Conservation (phyloP, 192 early-diverging fungal species). For the Phycomyces blakesleeanus region DNA sequence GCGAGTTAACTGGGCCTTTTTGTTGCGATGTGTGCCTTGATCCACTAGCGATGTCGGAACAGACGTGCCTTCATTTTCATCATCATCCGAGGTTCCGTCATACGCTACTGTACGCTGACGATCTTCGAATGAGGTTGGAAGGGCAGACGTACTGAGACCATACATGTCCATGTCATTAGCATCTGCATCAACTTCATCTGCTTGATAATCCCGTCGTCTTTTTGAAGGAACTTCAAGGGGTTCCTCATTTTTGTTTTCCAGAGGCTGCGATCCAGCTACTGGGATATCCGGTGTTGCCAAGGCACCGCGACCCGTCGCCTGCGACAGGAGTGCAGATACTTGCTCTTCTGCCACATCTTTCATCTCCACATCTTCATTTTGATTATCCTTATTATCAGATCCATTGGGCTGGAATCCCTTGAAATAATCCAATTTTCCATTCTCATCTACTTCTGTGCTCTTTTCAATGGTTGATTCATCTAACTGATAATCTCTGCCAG, state of each 20-base stretch:
- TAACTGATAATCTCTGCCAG: constrained; percentile 70
- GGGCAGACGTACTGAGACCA: constrained; percentile 41
- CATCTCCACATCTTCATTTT: constrained; percentile 22
- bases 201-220: constrained; percentile 18
- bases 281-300: not conserved
- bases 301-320: not conserved
- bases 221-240: constrained; percentile 10
- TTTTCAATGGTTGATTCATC: constrained; percentile 32
- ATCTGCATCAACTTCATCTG: constrained; percentile 36
- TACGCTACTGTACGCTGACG: constrained; percentile 40
- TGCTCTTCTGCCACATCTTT: not conserved
- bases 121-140: constrained; percentile 37
- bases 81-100: constrained; percentile 47
- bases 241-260: constrained; percentile 22
- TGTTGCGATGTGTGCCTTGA: constrained; percentile 67
- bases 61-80: constrained; percentile 34
- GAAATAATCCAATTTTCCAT: constrained; percentile 30
- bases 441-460: not conserved
- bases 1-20: constrained; percentile 61
- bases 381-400: constrained; percentile 23
- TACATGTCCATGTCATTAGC: constrained; percentile 49
- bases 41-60: constrained; percentile 54
- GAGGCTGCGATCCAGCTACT: constrained; percentile 1
- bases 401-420: not conserved
- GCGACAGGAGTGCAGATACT: constrained; percentile 9